Percentiles rank a stretch among this genome's conserved stretches.
Evolutionary conservation across 495 filamentous ascomycete species (phyloP).

Genomic region (Lophium mytilinum): DNA sequence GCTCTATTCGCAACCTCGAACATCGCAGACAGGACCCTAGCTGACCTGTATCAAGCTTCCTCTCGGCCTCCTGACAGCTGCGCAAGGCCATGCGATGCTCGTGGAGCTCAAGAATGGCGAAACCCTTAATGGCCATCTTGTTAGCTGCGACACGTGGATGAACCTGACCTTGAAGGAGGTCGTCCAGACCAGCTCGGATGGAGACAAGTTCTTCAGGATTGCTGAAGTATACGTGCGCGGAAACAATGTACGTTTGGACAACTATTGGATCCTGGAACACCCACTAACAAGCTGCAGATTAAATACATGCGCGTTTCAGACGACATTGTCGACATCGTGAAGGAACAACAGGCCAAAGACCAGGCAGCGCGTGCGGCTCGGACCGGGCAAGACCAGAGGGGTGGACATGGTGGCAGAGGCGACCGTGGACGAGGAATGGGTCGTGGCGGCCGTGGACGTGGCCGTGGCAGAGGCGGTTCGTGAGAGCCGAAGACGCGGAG

Average conservation of each 20-base stretch:
- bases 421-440: constrained; percentile 48
- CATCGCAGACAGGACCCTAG: too few species aligned
- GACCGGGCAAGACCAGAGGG: constrained; percentile 55
- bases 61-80: constrained; percentile 84
- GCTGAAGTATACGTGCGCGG: constrained; percentile 93
- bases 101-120: constrained; percentile 99
- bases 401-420: constrained; percentile 51
- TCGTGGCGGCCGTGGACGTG: constrained; percentile 42
- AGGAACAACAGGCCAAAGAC: constrained; percentile 71
- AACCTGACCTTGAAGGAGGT: constrained; percentile 95
- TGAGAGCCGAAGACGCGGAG: constrained; percentile 28
- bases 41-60: constrained; percentile 54
- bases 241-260: constrained; percentile 62
- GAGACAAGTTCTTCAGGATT: constrained; percentile 83
- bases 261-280: too few species aligned
- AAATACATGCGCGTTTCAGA: constrained; percentile 96
- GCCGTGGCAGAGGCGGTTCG: constrained; percentile 46
- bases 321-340: constrained; percentile 88
- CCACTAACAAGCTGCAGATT: constrained; percentile 53
- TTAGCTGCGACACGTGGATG: constrained; percentile 99
- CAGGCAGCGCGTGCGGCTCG: constrained; percentile 40
- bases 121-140: constrained; percentile 89
- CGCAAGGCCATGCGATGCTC: constrained; percentile 97
- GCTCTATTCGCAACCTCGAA: too few species aligned
- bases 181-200: constrained; percentile 93